Percentiles rank a stretch among this genome's conserved stretches.
Evolutionary conservation across 352 stramenopile genomes (phyloP).

Genomic region (Phytopythium aichiense): DNA sequence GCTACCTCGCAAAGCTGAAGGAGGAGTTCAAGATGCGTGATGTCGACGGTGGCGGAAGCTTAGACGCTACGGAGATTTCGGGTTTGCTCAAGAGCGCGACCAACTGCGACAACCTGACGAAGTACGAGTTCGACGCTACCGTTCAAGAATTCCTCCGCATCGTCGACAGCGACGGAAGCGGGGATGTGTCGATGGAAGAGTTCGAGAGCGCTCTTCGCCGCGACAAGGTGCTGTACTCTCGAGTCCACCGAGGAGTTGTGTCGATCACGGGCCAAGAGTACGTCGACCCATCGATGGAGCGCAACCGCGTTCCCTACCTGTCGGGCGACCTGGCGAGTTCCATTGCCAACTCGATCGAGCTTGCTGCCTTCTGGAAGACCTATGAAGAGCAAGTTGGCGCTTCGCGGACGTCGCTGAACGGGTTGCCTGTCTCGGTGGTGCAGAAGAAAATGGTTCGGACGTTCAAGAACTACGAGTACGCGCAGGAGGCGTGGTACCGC

Average conservation of each 20-base stretch:
- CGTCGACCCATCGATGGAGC: conserved; percentile 51
- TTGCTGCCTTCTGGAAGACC: conserved; percentile 66
- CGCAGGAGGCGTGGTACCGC: conserved; percentile 79
- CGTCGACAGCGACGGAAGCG: conserved; percentile 76
- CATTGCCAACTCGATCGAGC: conserved; percentile 50
- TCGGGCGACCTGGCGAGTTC: conserved; percentile 27
- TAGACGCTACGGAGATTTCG: conserved; percentile 69
- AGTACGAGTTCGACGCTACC: conserved; percentile 70
- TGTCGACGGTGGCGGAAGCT: conserved; percentile 59
- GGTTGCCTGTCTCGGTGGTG: conserved; percentile 42
- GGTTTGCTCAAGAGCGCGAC: conserved; percentile 55
- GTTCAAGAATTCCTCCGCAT: conserved; percentile 73
- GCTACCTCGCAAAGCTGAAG: conserved; percentile 69
- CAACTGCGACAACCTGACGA: conserved; percentile 71
- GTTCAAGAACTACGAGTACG: conserved; percentile 87
- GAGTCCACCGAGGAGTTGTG: conserved; percentile 56
- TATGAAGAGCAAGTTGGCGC: conserved; percentile 72
- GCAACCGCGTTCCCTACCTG: conserved; percentile 66
- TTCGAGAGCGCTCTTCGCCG: conserved; percentile 69
- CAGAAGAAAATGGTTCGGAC: conserved; percentile 86
- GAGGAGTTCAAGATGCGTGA: conserved; percentile 71
- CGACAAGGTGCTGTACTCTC: conserved; percentile 66
- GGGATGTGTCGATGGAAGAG: conserved; percentile 82
- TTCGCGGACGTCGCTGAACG: conserved; percentile 52
- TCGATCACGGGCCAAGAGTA: conserved; percentile 78